Evolutionary conservation across 2,329 filamentous ascomycete species (phyloP).

Genomic region (Penicillium hordei): DNA sequence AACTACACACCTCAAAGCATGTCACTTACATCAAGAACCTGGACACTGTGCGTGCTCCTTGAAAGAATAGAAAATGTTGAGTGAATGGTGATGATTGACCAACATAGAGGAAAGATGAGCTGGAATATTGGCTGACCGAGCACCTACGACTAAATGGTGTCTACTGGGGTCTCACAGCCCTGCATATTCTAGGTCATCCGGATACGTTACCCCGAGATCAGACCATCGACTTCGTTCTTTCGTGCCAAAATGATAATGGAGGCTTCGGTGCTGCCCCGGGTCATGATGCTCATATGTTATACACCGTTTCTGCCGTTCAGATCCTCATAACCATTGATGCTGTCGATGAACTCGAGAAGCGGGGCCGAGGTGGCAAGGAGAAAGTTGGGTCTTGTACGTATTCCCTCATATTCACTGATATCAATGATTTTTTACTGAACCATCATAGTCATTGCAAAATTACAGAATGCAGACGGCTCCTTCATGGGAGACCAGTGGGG

Average conservation of each 20-base stretch:
- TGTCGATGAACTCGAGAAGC: conserved; percentile 74
- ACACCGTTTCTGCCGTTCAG: conserved; percentile 92
- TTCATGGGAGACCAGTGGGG: conserved; percentile 97
- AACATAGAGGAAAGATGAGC: conserved; percentile 78
- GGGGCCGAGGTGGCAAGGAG: conserved; percentile 64
- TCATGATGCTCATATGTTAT: conserved; percentile 94
- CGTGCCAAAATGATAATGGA: conserved; percentile 84
- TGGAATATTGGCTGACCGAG: conserved; percentile 97
- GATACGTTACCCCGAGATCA: conserved; percentile 77
- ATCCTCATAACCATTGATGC: conserved; percentile 85
- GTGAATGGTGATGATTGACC: conserved; percentile 31
- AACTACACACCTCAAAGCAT: conserved; percentile 64
- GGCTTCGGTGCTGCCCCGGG: conserved; percentile 92
- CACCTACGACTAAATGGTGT: conserved; percentile 92
- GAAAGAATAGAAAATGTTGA: conserved; percentile 1
- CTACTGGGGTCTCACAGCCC: conserved; percentile 90
- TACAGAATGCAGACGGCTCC: conserved; percentile 84
- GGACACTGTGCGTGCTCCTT: conserved; percentile 66
- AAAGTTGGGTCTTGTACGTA: conserved; percentile 75
- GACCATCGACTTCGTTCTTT: conserved; percentile 89
- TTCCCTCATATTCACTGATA: conserved; percentile 10
- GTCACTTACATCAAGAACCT: conserved; percentile 91
- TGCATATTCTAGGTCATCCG: conserved; percentile 79
- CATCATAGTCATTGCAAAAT: conserved; percentile 66
- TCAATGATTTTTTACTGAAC: conserved; percentile 19